Evolutionary conservation across 441 rosid species (phyloP).

Genomic region (Corymbia calophylla): DNA sequence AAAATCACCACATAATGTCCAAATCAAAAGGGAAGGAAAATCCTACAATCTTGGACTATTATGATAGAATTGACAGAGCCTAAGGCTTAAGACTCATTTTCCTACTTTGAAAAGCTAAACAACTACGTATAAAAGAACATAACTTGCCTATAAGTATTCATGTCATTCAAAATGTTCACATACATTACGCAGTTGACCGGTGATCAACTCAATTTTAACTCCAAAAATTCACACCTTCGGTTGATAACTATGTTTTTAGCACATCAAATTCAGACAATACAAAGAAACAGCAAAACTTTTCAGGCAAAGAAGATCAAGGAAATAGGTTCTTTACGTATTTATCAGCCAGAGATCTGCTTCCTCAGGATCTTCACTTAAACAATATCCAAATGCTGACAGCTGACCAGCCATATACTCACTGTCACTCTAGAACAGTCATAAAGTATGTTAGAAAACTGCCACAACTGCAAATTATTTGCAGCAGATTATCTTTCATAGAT

Average conservation of each 20-base stretch:
- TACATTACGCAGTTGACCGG: background rate
- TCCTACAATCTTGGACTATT: background rate
- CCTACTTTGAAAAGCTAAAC: background rate
- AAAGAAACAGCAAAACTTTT: background rate
- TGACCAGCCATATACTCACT: constrained; percentile 99
- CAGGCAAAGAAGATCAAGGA: background rate
- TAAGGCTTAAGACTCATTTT: background rate
- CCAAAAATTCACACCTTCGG: background rate
- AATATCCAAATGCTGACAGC: constrained; percentile 88
- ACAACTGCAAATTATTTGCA: background rate
- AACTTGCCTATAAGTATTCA: background rate
- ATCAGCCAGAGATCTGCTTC: constrained; percentile 93
- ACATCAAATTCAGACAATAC: background rate
- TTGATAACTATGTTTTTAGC: background rate
- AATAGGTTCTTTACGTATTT: constrained; percentile 54
- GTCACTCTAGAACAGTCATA: constrained; percentile 64
- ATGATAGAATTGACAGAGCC: background rate
- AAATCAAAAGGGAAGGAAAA: background rate
- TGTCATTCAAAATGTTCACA: background rate
- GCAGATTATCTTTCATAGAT: background rate
- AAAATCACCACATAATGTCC: background rate
- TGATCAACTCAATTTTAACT: background rate
- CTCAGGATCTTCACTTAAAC: constrained; percentile 68
- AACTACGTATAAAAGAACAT: background rate
- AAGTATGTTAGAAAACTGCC: background rate